Evolutionary conservation across 1,284 basidiomycete species (phyloP).

Genomic region (Fomitopsis schrenkii): DNA sequence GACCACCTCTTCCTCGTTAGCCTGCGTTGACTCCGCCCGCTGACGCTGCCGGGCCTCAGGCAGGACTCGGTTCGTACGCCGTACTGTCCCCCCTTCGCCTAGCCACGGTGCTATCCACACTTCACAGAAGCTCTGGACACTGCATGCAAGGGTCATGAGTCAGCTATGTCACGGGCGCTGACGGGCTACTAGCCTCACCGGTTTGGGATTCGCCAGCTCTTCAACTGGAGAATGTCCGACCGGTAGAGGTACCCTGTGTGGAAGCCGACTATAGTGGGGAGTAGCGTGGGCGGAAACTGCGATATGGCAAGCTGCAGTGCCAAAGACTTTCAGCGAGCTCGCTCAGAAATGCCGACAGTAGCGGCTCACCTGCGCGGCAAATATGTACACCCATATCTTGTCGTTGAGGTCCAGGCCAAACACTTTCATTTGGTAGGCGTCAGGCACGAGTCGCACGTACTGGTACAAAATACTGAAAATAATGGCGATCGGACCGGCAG

Average conservation of each 20-base stretch:
- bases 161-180: background rate
- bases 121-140: conserved; percentile 17
- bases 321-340: background rate
- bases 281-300: conserved; percentile 59
- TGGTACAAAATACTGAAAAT: conserved; percentile 79
- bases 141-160: conserved; percentile 2
- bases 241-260: conserved; percentile 75
- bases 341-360: background rate
- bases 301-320: conserved; percentile 60
- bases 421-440: conserved; percentile 70
- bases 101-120: conserved; percentile 21
- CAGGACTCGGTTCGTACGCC: conserved; percentile 53
- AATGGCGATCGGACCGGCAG: conserved; percentile 71
- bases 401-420: conserved; percentile 74
- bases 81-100: conserved; percentile 24
- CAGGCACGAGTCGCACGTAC: conserved; percentile 72
- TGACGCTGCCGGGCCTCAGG: conserved; percentile 38
- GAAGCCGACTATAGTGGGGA: conserved; percentile 61
- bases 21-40: conserved; percentile 16
- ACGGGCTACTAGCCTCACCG: conserved; percentile 12
- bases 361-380: conserved; percentile 58
- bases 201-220: conserved; percentile 57
- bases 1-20: conserved; percentile 45
- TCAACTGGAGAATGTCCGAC: conserved; percentile 73
- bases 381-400: conserved; percentile 68